phyloP scores from a whole-genome alignment of 371 early-diverging fungal species.

The Mucor saturninus region DNA sequence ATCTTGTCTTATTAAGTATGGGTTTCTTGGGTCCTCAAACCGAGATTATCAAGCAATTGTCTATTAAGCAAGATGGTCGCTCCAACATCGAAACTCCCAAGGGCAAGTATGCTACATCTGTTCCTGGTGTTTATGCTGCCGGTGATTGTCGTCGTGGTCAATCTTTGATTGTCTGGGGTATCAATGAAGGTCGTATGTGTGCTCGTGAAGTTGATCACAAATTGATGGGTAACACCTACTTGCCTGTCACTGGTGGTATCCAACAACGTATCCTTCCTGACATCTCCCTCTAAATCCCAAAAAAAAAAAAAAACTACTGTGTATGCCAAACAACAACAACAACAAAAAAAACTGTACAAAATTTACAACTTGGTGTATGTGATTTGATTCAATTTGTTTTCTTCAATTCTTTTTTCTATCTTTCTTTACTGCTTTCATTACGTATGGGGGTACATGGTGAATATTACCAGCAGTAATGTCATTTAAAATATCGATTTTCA shows the following conservation, averaged over 20 bases:
- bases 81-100: conserved; percentile 84
- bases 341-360: background rate
- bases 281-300: conserved; percentile 1
- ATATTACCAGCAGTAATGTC: background rate
- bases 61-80: conserved; percentile 74
- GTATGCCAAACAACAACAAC: background rate
- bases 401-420: background rate
- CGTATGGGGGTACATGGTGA: conserved; percentile 16
- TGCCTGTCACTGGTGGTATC: conserved; percentile 75
- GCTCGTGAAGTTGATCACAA: conserved; percentile 91
- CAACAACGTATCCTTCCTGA: conserved; percentile 46
- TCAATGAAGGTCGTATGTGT: conserved; percentile 95
- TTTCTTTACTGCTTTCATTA: conserved; percentile 3
- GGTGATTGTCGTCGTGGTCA: conserved; percentile 97
- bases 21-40: conserved; percentile 97
- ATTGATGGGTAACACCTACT: conserved; percentile 73
- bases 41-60: conserved; percentile 76
- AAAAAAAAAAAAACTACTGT: background rate
- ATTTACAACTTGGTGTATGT: background rate
- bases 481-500: too few relatives aligned
- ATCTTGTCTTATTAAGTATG: conserved; percentile 93
- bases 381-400: background rate
- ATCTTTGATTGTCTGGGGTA: conserved; percentile 95
- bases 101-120: conserved; percentile 77
- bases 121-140: conserved; percentile 89